These are phyloP conservation scores for Ballota nigra DNA, from an alignment of 257 asterid genomes.

Conservation along the genomic window DNA sequence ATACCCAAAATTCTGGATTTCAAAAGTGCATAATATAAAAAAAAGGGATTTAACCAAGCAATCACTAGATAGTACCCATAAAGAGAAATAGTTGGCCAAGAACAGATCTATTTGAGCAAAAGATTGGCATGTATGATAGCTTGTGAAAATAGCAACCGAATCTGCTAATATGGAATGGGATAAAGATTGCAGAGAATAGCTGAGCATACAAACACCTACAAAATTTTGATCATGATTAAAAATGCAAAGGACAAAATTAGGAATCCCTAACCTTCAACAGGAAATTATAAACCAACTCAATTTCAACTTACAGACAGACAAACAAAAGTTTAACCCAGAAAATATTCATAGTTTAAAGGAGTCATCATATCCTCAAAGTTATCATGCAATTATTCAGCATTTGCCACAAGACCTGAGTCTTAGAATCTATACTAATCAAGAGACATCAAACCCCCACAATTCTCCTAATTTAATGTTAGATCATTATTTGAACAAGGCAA, in stretches of 20 bases:
- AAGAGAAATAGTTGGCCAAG: not conserved
- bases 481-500: too few relatives aligned
- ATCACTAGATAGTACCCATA: not conserved
- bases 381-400: not conserved
- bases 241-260: too few relatives aligned
- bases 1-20: not conserved
- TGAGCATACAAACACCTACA: not conserved
- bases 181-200: not conserved
- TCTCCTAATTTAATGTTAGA: not conserved
- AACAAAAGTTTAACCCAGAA: not conserved
- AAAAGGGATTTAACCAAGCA: not conserved
- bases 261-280: not conserved
- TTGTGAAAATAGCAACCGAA: too few relatives aligned
- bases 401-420: not conserved
- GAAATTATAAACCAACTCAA: not conserved
- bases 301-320: not conserved
- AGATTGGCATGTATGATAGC: not conserved
- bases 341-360: not conserved
- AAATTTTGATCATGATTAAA: not conserved
- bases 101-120: too few relatives aligned
- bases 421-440: not conserved
- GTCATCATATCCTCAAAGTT: not conserved
- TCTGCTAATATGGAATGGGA: too few relatives aligned
- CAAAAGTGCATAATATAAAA: not conserved
- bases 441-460: not conserved